Conservation (phyloP, 2,329 filamentous ascomycete species). For the Colletotrichum sp. region DNA sequence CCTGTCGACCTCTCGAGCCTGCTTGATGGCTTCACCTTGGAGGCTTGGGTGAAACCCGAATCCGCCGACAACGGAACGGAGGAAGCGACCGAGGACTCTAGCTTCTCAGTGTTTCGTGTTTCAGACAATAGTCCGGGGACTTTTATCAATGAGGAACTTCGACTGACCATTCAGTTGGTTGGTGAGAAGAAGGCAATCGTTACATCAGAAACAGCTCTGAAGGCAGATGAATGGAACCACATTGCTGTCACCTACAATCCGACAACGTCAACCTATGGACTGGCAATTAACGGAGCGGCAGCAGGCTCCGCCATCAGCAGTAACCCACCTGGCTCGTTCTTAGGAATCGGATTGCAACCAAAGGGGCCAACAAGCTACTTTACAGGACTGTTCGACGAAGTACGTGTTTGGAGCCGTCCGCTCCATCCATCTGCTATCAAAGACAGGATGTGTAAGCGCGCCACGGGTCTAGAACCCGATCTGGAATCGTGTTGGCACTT, state of each 20-base stretch:
- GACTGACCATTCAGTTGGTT: too few relatives aligned
- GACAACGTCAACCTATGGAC: not conserved
- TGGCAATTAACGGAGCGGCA: too few relatives aligned
- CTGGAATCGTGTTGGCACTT: not conserved
- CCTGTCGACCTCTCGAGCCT: not conserved
- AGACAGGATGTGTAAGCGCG: not conserved
- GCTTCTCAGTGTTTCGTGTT: too few relatives aligned
- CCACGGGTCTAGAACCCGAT: not conserved
- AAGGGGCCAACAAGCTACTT: not conserved
- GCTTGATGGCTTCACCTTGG: not conserved
- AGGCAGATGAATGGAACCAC: not conserved
- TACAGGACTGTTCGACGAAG: not conserved
- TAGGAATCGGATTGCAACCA: too few relatives aligned
- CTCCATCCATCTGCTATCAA: not conserved
- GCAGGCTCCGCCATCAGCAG: not conserved
- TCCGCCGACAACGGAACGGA: not conserved
- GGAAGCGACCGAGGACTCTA: not conserved
- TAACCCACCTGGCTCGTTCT: too few relatives aligned
- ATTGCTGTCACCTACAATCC: not conserved
- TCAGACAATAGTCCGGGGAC: too few relatives aligned
- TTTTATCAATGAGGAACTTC: too few relatives aligned
- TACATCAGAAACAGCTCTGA: not conserved
- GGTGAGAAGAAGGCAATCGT: not conserved
- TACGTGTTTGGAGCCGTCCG: not conserved
- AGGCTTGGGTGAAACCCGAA: not conserved